These are phyloP conservation scores for Collybia sordida DNA, from an alignment of 768 basidiomycete species.

Conservation along the genomic window DNA sequence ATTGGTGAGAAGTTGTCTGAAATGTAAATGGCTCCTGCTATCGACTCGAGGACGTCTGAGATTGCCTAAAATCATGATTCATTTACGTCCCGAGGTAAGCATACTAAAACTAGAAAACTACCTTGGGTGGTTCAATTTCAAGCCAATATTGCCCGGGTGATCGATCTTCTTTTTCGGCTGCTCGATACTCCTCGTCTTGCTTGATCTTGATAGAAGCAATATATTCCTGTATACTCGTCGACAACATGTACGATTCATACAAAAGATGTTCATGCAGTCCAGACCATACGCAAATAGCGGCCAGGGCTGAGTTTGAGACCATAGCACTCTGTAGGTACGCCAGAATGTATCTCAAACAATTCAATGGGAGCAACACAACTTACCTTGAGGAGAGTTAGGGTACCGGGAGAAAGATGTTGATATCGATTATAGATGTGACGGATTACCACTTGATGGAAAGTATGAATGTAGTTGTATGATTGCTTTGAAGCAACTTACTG, in stretches of 20 bases:
- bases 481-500: constrained; percentile 41
- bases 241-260: constrained; percentile 54
- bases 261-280: constrained; percentile 64
- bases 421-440: constrained; percentile 68
- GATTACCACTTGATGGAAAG: constrained; percentile 58
- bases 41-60: constrained; percentile 79
- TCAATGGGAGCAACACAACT: constrained; percentile 4
- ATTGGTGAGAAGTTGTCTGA: constrained; percentile 66
- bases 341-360: neutral
- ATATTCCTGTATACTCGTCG: constrained; percentile 53
- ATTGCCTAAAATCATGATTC: constrained; percentile 50
- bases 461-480: constrained; percentile 5
- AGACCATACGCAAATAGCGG: constrained; percentile 70
- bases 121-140: constrained; percentile 78
- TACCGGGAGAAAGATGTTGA: constrained; percentile 66
- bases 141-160: constrained; percentile 75
- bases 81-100: neutral
- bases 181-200: constrained; percentile 44
- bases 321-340: constrained; percentile 64
- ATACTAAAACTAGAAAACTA: constrained; percentile 23
- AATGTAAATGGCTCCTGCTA: constrained; percentile 77
- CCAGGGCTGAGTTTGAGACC: constrained; percentile 81
- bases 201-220: constrained; percentile 42
- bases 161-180: constrained; percentile 48
- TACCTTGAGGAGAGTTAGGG: constrained; percentile 79